Evolutionary conservation across 192 early-diverging fungal genomes (phyloP), one percentile per base, ranked within the genome.

Genomic region (Radiomyces spectabilis): DNA sequence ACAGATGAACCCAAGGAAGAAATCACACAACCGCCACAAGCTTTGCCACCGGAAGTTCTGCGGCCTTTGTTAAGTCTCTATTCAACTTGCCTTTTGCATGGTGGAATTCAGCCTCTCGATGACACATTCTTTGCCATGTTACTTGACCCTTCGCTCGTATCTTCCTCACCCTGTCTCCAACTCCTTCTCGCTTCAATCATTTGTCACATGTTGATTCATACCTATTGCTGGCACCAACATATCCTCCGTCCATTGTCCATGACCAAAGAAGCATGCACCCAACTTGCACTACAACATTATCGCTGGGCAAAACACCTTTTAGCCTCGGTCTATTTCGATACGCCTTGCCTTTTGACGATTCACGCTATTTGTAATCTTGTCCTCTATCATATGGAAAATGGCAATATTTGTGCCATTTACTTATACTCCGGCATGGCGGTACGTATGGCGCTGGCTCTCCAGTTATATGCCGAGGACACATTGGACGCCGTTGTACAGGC

Each of bases 341-440:
- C 39, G 13, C 64, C 57, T n/a, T 55, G 41, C 18, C 38, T 66
- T 37, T 34, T 47, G 4, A 59, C 64, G 5, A 49, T 52, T 15
- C 64, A 66, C 34, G 58, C 57, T 15, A 54, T 59, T 18, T 59
- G 57, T 26, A 66, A 66, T 34, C 15, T 66, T 15, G 57, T 59
- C 1, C 25, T 66, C 24, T 66, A 66, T 34, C 57, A 66, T 37
- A 59, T 66, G 8, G 64, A 66, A 34, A 66, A 51, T 43, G 64
- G 64, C 22, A 53, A 66, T 25, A 59, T 57, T 3, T 50, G 53
- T 2, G 57, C 60, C 5, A 59, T 59, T 21, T 66, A 66, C n/a
- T 55, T 66, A 19, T 60, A 66, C 24, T 60, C 58, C 8, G 64
- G 64, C 25, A 66, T 66, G 57, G 64, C 64, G 1, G 53, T 59